Evolutionary conservation across 2,329 filamentous ascomycete species (phyloP).

Genomic region (Penicillium sp.): DNA sequence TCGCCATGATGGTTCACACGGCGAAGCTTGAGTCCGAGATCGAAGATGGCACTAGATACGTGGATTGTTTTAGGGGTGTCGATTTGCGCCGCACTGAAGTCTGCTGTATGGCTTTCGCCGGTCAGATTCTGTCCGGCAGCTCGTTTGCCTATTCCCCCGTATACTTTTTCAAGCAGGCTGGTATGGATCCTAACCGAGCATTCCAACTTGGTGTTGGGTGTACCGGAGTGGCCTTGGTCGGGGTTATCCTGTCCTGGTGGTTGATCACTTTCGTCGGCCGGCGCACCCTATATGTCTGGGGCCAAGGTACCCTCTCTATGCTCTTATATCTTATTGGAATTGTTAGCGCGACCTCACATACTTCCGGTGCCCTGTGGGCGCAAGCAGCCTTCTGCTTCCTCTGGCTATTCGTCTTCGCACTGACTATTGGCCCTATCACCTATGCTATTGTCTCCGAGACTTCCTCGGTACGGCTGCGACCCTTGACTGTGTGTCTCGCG

Average conservation of each 20-base stretch:
- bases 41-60: constrained; percentile 32
- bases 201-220: constrained; percentile 49
- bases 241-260: constrained; percentile 55
- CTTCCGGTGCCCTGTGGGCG: constrained; percentile 32
- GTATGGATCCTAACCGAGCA: constrained; percentile 33
- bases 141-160: constrained; percentile 40
- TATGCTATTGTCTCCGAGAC: constrained; percentile 58
- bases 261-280: constrained; percentile 42
- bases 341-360: constrained; percentile 26
- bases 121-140: constrained; percentile 41
- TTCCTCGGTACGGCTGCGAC: constrained; percentile 56
- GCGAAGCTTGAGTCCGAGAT: constrained; percentile 36
- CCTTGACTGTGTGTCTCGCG: constrained; percentile 59
- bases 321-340: constrained; percentile 34
- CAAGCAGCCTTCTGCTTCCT: constrained; percentile 51
- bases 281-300: constrained; percentile 43
- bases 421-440: constrained; percentile 57
- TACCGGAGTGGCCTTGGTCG: constrained; percentile 56
- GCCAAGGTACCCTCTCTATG: constrained; percentile 31
- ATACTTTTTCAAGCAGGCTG: constrained; percentile 47
- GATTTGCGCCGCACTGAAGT: constrained; percentile 47
- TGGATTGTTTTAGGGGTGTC: constrained; percentile 36
- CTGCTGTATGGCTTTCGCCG: constrained; percentile 39
- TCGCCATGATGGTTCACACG: constrained; percentile 44
- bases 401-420: constrained; percentile 59